A percentile compares a stretch with the other conserved stretches of the same genome.
phyloP scores from a whole-genome alignment of 495 filamentous ascomycete species.

The Penicillium crystallinum region DNA sequence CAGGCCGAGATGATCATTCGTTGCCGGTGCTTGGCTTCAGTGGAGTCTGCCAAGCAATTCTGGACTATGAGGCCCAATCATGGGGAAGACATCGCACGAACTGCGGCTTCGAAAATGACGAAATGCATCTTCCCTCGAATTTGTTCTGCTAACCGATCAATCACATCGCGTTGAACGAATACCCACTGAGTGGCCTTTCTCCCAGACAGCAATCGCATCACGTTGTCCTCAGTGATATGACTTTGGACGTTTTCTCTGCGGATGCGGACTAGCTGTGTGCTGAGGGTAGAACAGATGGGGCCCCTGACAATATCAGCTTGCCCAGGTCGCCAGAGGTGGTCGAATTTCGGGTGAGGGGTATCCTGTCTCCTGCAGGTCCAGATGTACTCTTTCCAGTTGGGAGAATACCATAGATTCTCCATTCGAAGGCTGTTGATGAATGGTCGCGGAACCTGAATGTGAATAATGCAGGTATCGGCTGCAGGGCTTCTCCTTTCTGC shows the following conservation, averaged over 20 bases:
- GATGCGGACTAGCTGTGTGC: background rate
- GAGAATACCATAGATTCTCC: slow-evolving; percentile 1
- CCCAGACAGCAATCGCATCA: slow-evolving; percentile 1
- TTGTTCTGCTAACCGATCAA: background rate
- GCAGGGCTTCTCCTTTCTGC: background rate
- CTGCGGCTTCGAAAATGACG: background rate
- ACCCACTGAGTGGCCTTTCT: background rate
- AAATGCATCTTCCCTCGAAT: slow-evolving; percentile 1
- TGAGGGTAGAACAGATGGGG: background rate
- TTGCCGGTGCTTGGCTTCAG: background rate
- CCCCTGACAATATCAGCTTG: background rate
- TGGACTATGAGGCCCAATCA: background rate
- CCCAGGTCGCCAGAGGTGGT: background rate
- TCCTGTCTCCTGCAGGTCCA: background rate
- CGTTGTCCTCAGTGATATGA: background rate
- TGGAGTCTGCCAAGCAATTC: background rate
- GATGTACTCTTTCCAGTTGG: slow-evolving; percentile 1
- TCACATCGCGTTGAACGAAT: background rate
- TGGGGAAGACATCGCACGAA: background rate
- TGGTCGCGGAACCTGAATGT: background rate
- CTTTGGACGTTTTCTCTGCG: slow-evolving; percentile 1
- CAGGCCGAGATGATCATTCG: slow-evolving; percentile 18
- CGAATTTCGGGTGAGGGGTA: background rate
- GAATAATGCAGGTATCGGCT: slow-evolving; percentile 1
- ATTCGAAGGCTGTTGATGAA: background rate